Conservation (phyloP, 1,139 yeast genomes). For the Debaryomyces udenii region DNA sequence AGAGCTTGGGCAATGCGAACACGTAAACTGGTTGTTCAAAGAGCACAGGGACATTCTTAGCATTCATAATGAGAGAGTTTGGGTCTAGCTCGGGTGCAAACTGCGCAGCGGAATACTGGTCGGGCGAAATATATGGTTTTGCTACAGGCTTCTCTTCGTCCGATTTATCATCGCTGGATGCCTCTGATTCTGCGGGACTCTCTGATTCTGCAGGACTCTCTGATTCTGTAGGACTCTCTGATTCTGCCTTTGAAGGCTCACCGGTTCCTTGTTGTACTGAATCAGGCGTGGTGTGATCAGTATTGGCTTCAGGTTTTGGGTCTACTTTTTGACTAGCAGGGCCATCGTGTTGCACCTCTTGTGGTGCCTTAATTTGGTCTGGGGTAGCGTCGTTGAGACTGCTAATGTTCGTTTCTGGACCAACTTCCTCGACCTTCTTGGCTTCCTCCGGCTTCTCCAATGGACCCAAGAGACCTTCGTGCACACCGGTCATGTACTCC, state of each 20-base stretch:
- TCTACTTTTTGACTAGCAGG: constrained; percentile 17
- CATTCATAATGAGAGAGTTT: constrained; percentile 23
- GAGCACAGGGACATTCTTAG: constrained; percentile 55
- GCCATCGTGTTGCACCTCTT: constrained; percentile 21
- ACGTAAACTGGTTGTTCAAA: constrained; percentile 78
- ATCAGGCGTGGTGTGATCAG: background rate
- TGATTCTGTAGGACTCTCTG: constrained; percentile 17
- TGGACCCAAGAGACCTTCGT: constrained; percentile 95
- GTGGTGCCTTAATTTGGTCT: constrained; percentile 22
- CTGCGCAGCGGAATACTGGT: constrained; percentile 53
- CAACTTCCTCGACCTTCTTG: constrained; percentile 24
- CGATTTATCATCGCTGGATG: constrained; percentile 35
- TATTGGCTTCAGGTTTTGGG: background rate
- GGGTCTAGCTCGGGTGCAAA: constrained; percentile 65
- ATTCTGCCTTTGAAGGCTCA: constrained; percentile 7
- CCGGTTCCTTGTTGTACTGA: background rate
- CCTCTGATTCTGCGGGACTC: constrained; percentile 11
- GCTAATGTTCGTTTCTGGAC: constrained; percentile 14
- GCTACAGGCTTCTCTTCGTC: constrained; percentile 51
- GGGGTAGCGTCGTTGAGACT: constrained; percentile 8
- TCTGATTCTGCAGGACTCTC: constrained; percentile 16
- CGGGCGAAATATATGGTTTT: constrained; percentile 62
- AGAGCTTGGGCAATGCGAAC: constrained; percentile 69
- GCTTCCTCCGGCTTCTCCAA: constrained; percentile 63
- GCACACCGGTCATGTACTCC: constrained; percentile 87